Evolutionary conservation across 2,329 filamentous ascomycete species (phyloP).

Genomic region (Penicillium sp.): DNA sequence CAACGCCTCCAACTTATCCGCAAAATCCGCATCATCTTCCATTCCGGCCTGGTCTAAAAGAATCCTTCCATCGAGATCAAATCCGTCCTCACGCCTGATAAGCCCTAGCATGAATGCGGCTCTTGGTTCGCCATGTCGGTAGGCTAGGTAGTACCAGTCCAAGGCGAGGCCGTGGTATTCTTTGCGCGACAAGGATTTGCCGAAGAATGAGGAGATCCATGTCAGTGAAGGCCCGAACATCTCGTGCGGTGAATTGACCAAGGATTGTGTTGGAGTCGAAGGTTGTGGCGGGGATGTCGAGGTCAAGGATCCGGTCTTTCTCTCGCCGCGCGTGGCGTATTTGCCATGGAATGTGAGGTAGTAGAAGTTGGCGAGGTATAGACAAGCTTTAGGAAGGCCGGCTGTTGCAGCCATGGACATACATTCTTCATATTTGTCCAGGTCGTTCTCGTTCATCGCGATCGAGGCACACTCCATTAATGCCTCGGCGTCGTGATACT

Average conservation of each 20-base stretch:
- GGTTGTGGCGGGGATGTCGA: not conserved
- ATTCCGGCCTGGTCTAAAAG: conserved; percentile 12
- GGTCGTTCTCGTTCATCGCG: conserved; percentile 21
- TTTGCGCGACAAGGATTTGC: conserved; percentile 13
- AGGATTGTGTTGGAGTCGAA: no score
- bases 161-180: conserved; percentile 27
- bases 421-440: conserved; percentile 31
- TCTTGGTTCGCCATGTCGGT: conserved; percentile 13
- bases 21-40: conserved; percentile 9
- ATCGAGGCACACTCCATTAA: conserved; percentile 24
- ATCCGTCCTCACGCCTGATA: conserved; percentile 27
- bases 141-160: conserved; percentile 34
- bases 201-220: conserved; percentile 7
- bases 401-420: conserved; percentile 32
- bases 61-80: conserved; percentile 9
- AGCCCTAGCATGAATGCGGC: conserved; percentile 27
- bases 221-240: no score
- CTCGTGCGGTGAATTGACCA: no score
- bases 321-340: conserved; percentile 21
- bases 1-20: conserved; percentile 10
- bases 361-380: conserved; percentile 36
- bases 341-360: conserved; percentile 27
- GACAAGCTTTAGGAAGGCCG: conserved; percentile 26
- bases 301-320: not conserved
- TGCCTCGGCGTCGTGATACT: conserved; percentile 30